A percentile compares a stretch with the other conserved stretches of the same genome.
phyloP scores from a whole-genome alignment of 331 rosid genomes.

The Pyracantha coccinea region DNA sequence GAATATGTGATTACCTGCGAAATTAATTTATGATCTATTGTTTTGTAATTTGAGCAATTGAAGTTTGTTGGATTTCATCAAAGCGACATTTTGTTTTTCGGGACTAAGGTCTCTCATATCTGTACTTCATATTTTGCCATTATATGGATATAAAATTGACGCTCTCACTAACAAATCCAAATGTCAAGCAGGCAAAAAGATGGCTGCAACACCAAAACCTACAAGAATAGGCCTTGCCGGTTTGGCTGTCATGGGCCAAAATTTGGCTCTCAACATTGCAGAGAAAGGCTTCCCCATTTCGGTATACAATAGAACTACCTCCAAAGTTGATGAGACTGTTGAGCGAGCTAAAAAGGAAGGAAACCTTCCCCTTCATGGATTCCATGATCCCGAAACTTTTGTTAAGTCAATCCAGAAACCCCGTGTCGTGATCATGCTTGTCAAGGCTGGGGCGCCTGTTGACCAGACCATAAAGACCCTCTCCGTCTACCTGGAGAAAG shows the following conservation, averaged over 20 bases:
- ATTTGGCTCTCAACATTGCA: constrained; percentile 83
- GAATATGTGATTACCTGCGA: neutral
- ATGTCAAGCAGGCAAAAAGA: constrained; percentile 40
- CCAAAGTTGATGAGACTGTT: constrained; percentile 83
- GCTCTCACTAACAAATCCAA: constrained; percentile 7
- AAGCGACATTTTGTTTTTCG: neutral
- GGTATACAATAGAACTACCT: constrained; percentile 74
- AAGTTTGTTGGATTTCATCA: constrained; percentile 1
- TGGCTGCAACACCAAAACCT: constrained; percentile 48
- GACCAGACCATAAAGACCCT: constrained; percentile 92
- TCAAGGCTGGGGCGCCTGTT: constrained; percentile 91
- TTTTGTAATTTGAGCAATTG: neutral
- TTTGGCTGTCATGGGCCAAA: constrained; percentile 94
- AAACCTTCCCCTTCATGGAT: constrained; percentile 64
- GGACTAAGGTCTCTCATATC: neutral
- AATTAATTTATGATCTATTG: neutral
- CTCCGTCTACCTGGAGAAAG: constrained; percentile 62
- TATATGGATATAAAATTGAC: constrained; percentile 3
- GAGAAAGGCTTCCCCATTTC: constrained; percentile 95
- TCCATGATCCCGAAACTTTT: constrained; percentile 77
- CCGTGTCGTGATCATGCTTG: constrained; percentile 78
- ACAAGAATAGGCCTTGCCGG: constrained; percentile 88
- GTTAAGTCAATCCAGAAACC: constrained; percentile 66
- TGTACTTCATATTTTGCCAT: neutral
- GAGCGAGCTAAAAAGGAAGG: constrained; percentile 71